Evolutionary conservation across 306 rosid species (phyloP), one percentile per base, ranked within the genome.

Genomic region (Quercus glauca): DNA sequence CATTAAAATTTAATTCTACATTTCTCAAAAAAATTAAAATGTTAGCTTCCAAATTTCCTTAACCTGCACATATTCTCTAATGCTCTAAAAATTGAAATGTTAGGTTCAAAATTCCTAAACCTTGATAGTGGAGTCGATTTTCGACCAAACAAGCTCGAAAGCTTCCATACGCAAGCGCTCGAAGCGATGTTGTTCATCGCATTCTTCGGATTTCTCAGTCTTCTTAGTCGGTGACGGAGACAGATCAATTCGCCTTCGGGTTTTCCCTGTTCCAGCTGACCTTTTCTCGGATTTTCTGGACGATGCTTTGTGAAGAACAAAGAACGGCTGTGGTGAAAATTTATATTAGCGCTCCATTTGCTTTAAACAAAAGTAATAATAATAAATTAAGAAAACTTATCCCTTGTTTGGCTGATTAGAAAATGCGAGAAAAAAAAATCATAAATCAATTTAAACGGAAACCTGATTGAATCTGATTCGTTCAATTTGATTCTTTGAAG

Each of bases 301-400:
- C 14, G 91, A 83, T 65, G 94, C 87, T 87, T 88, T 90, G 73
- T 93, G 98, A 74, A 93, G 94, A 80, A 95, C 83, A 69, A 87
- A 91, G 81, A 91, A 91, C 28, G 90, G 96, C 99, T 95, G 85
- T 25, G 33, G 11, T 28, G 75, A 78, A 82, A 65, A 21, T 71
- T 23, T 65, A 26, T 28, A 82, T 85, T 71, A 75, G 86, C 75
- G 73, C 60, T 74, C 63, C 71, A 65, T 65, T 65, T 65, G 45
- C 49, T 65, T 65, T 17, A 33, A 63, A 57, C 53, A 49, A 59
- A 28, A 5, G 4, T 8, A 80, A 64, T 55, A 77, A 14, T 64
- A 26, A 3, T 55, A 41, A 1, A 12, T 10, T 1, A 20, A 2
- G 26, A 15, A 41, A 26, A 10, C 5, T 56, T 18, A 56, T 56